Evolutionary conservation across 2,329 filamentous ascomycete species (phyloP), one percentile per base, ranked within the genome.

Genomic region (Sarocladium kiliense): DNA sequence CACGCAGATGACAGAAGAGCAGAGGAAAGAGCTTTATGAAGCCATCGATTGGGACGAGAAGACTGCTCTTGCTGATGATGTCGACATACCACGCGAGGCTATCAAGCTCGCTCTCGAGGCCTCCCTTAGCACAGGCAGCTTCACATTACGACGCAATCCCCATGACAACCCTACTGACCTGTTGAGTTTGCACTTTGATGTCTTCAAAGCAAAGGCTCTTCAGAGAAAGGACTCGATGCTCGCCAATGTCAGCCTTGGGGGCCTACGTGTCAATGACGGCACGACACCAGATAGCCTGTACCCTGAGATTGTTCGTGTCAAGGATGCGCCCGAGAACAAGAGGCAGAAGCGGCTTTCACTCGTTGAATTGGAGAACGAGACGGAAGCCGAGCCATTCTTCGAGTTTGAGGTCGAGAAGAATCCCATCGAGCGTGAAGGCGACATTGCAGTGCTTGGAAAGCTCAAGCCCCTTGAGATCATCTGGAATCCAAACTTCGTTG

Each of bases 41-140:
- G 95, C 91, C 51, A 99, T 99, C 64, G 94, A 97, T 64, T 99
- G 93, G 86, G 90, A 99, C 59, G 94, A 99, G 71, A 97, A 97
- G 76, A 86, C 92, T 58, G 89, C 88, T 2, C 80, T 99, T 37
- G 80, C 91, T 0, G 91, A 96, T 61, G 87, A 88, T 41, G 86
- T 99, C 3, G 94, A 99, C 62, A 78, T 91, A 30, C 95, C 95
- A 0, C 84, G 89, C 54, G 94, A 99, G 63, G 91, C 91, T 10
- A 80, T 99, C 64, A 97, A 97, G 71, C 79, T 97, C 69, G 90
- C 97, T 67, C 77, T 99, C 50, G 91, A 97, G 67, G 87, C 94
- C 51, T 93, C 89, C 55, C 84, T 99, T n/a, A 88, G 89, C 59
- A 96, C 93, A 0, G 94, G 94, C 57, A 97, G 93, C 71, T 97